Evolutionary conservation across 2,329 filamentous ascomycete genomes (phyloP).

Genomic region (Aspergillus sclerotialis): DNA sequence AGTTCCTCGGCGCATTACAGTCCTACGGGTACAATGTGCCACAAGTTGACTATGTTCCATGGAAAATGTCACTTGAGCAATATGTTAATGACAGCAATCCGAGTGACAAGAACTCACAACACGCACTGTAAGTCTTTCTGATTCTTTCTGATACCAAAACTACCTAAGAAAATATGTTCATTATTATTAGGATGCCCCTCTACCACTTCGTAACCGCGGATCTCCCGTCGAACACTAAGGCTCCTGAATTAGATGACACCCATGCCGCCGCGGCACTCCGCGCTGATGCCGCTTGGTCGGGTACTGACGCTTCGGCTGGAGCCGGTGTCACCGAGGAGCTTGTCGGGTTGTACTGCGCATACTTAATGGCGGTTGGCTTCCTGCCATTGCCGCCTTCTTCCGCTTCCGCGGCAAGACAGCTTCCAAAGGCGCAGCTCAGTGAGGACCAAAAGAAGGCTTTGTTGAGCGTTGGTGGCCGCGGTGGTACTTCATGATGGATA

Average conservation of each 20-base stretch:
- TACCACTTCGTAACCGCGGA: slow-evolving; percentile 67
- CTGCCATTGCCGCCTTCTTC: slow-evolving; percentile 36
- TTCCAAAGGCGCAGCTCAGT: slow-evolving; percentile 42
- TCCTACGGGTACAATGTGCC: slow-evolving; percentile 67
- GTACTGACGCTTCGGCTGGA: slow-evolving; percentile 50
- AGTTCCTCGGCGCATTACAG: slow-evolving; percentile 65
- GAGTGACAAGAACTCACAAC: slow-evolving; percentile 54
- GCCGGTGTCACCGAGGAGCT: slow-evolving; percentile 54
- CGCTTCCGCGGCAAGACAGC: slow-evolving; percentile 14
- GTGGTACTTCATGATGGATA: slow-evolving; percentile 24
- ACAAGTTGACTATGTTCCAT: slow-evolving; percentile 59
- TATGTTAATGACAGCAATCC: slow-evolving; percentile 56
- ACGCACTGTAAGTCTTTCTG: slow-evolving; percentile 50
- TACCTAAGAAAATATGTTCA: slow-evolving; percentile 1
- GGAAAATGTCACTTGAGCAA: slow-evolving; percentile 60
- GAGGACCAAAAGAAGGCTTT: slow-evolving; percentile 44
- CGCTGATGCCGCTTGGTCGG: slow-evolving; percentile 54
- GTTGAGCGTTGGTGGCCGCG: slow-evolving; percentile 48
- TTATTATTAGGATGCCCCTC: slow-evolving; percentile 52
- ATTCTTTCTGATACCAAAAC: background rate
- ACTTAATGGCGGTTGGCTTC: slow-evolving; percentile 58
- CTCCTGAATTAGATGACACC: slow-evolving; percentile 66
- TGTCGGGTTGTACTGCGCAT: slow-evolving; percentile 58
- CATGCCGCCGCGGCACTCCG: slow-evolving; percentile 61
- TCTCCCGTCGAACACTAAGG: slow-evolving; percentile 62